Percentiles rank a stretch among this genome's conserved stretches.
These are phyloP conservation scores for Auricularia sp. DNA, from an alignment of 768 basidiomycete species.

Conservation along the genomic window DNA sequence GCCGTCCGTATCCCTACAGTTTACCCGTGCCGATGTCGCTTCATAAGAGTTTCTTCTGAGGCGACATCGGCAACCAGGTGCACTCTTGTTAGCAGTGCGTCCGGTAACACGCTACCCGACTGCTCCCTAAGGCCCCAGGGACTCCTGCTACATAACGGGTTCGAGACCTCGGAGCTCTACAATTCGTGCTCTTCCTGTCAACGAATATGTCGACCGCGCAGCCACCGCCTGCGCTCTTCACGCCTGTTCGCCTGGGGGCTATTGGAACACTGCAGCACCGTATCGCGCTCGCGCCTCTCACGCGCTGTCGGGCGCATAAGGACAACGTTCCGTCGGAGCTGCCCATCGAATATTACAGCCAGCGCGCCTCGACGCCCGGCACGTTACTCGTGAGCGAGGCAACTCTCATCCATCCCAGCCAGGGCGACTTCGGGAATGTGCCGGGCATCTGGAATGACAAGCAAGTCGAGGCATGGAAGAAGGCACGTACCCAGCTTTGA, in stretches of 20 bases:
- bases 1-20: too few relatives aligned
- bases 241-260: constrained; percentile 23
- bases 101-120: too few relatives aligned
- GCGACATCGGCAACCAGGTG: too few relatives aligned
- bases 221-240: constrained; percentile 15
- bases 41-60: too few relatives aligned
- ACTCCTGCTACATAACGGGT: too few relatives aligned
- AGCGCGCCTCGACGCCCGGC: constrained; percentile 38
- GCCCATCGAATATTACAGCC: constrained; percentile 30
- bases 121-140: too few relatives aligned
- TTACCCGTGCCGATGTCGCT: too few relatives aligned
- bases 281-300: constrained; percentile 45
- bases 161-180: too few relatives aligned
- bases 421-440: constrained; percentile 34
- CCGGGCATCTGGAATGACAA: constrained; percentile 42
- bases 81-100: too few relatives aligned
- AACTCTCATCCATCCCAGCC: constrained; percentile 39
- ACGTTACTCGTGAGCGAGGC: constrained; percentile 51
- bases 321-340: constrained; percentile 28
- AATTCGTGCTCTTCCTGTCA: not conserved
- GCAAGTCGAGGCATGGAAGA: constrained; percentile 49
- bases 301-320: constrained; percentile 31
- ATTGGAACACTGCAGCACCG: constrained; percentile 30
- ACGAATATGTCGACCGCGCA: not conserved
- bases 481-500: constrained; percentile 21